Evolutionary conservation across 116 monocot species (phyloP).

Genomic region (Zostera marina): DNA sequence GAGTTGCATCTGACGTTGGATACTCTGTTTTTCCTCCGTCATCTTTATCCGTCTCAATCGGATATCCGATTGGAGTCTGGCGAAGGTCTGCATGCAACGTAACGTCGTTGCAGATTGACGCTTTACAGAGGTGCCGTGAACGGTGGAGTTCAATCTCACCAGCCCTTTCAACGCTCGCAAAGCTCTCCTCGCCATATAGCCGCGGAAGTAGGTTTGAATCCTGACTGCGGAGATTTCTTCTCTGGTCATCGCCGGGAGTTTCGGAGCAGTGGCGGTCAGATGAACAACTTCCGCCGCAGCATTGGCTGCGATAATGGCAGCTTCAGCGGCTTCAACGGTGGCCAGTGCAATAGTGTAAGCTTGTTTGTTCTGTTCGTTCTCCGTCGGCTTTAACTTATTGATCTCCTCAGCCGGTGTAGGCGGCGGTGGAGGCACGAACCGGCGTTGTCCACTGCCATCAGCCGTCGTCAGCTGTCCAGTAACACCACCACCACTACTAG

Average conservation of each 20-base stretch:
- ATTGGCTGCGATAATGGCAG: slow-evolving; percentile 14
- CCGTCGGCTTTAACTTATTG: slow-evolving; percentile 12
- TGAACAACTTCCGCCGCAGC: slow-evolving; percentile 14
- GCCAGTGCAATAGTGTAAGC: slow-evolving; percentile 11
- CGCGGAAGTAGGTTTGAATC: slow-evolving; percentile 67
- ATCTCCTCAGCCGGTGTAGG: slow-evolving; percentile 15
- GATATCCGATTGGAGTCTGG: slow-evolving; percentile 68
- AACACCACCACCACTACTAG: too few relatives aligned
- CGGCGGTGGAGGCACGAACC: slow-evolving; percentile 4
- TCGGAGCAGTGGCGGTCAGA: slow-evolving; percentile 2
- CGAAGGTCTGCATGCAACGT: slow-evolving; percentile 69
- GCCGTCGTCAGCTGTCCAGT: too few relatives aligned
- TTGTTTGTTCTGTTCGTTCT: slow-evolving; percentile 21
- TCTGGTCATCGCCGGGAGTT: slow-evolving; percentile 21
- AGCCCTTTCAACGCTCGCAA: slow-evolving; percentile 61
- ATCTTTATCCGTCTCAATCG: slow-evolving; percentile 63
- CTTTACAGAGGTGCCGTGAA: slow-evolving; percentile 53
- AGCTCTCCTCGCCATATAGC: slow-evolving; percentile 80
- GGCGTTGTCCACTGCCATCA: too few relatives aligned
- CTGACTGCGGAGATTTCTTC: slow-evolving; percentile 52
- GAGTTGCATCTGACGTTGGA: slow-evolving; percentile 64
- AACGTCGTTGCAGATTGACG: slow-evolving; percentile 63
- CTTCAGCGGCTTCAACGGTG: slow-evolving; percentile 17
- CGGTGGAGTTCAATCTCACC: slow-evolving; percentile 52
- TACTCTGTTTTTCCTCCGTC: slow-evolving; percentile 78